phyloP scores from a whole-genome alignment of 148 eudicot species.

The Rhododendron henanense region DNA sequence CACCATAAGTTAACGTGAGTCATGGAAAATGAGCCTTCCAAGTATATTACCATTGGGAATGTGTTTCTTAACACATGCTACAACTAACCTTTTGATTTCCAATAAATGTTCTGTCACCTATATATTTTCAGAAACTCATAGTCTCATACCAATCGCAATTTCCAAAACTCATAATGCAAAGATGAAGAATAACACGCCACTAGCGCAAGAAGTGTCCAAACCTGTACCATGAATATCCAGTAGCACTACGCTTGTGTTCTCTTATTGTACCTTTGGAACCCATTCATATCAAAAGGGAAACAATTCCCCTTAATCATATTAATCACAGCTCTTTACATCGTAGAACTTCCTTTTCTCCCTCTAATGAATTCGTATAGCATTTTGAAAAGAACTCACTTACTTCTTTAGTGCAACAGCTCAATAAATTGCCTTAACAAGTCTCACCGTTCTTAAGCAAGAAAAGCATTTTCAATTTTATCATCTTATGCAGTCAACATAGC shows the following conservation, averaged over 20 bases:
- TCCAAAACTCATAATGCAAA: not conserved
- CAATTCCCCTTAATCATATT: not conserved
- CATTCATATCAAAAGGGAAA: not conserved
- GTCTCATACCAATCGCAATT: not conserved
- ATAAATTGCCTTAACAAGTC: not conserved
- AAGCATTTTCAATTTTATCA: not conserved
- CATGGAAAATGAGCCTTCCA: not conserved
- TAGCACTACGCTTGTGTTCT: not conserved
- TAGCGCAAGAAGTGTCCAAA: not conserved
- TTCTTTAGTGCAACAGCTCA: not conserved
- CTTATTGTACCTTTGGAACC: not conserved
- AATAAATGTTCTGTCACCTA: not conserved
- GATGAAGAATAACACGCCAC: not conserved
- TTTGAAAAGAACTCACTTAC: not conserved
- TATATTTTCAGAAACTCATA: not conserved
- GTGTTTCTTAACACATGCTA: not conserved
- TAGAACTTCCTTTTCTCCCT: not conserved
- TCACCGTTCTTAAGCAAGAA: not conserved
- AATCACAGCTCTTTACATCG: not conserved
- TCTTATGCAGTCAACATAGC: not conserved
- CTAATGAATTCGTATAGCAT: not conserved
- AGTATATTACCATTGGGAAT: not conserved
- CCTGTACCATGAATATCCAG: not conserved
- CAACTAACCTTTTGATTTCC: not conserved
- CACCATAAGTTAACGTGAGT: not conserved